Evolutionary conservation across 1,139 yeast genomes (phyloP).

Genomic region (Geotrichum reessii): DNA sequence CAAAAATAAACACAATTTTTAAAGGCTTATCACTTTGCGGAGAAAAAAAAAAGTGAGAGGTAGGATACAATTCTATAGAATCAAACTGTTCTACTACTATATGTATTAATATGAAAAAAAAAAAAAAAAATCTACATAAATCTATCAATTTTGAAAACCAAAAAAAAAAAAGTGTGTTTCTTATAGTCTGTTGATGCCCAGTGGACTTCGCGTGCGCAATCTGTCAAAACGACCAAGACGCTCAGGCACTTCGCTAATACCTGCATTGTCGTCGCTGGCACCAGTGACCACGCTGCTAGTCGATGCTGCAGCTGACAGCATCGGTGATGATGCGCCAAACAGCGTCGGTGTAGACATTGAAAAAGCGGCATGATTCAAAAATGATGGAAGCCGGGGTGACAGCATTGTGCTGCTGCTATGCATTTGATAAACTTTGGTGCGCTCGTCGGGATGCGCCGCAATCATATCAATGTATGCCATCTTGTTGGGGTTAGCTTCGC

Average conservation of each 20-base stretch:
- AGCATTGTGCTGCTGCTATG: slow-evolving; percentile 21
- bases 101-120: too few species aligned
- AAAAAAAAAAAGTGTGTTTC: too few species aligned
- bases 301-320: slow-evolving; percentile 1
- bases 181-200: not conserved
- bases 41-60: too few species aligned
- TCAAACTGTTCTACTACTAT: too few species aligned
- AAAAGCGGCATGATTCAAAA: slow-evolving; percentile 5
- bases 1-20: too few species aligned
- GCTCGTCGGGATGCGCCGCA: slow-evolving; percentile 14
- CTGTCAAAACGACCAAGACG: slow-evolving; percentile 16
- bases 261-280: not conserved
- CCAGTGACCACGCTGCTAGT: not conserved
- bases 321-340: slow-evolving; percentile 3
- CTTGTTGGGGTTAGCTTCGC: slow-evolving; percentile 33
- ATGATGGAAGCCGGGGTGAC: slow-evolving; percentile 21
- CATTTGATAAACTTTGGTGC: slow-evolving; percentile 20
- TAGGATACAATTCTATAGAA: too few species aligned
- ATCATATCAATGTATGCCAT: slow-evolving; percentile 17
- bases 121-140: too few species aligned
- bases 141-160: too few species aligned
- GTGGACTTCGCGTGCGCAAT: slow-evolving; percentile 11
- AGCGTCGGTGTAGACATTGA: not conserved
- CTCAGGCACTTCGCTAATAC: not conserved
- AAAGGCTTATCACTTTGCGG: too few species aligned